These are phyloP conservation scores for Thelephora aurantiotincta DNA, from an alignment of 768 basidiomycete species.

Conservation along the genomic window DNA sequence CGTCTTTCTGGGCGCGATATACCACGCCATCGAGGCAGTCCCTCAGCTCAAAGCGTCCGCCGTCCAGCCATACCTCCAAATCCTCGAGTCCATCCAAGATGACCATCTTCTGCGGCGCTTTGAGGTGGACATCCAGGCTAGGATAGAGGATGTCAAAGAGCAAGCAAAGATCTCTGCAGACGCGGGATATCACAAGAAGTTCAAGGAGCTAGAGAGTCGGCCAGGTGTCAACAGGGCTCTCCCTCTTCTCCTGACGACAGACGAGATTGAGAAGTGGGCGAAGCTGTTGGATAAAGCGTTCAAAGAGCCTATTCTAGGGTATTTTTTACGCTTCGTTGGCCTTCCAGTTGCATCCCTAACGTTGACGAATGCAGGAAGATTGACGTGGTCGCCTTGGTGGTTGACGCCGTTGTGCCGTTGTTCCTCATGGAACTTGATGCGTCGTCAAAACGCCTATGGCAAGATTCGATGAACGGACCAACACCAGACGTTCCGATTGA, in stretches of 20 bases:
- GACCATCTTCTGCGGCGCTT: constrained; percentile 61
- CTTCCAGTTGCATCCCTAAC: not conserved
- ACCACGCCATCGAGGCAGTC: constrained; percentile 68
- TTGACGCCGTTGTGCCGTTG: constrained; percentile 55
- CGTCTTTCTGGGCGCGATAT: constrained; percentile 72
- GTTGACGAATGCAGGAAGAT: constrained; percentile 31
- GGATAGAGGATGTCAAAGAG: constrained; percentile 54
- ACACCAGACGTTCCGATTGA: constrained; percentile 82
- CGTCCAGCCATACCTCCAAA: constrained; percentile 43
- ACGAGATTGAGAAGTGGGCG: constrained; percentile 77
- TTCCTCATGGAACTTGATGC: constrained; percentile 52
- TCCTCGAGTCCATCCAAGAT: constrained; percentile 59
- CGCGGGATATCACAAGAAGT: constrained; percentile 48
- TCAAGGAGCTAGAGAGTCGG: constrained; percentile 45
- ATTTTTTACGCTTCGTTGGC: constrained; percentile 13
- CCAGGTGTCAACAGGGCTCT: constrained; percentile 74
- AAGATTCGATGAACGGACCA: constrained; percentile 76
- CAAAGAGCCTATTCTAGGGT: constrained; percentile 73
- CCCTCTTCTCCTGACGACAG: constrained; percentile 71
- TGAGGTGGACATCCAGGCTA: constrained; percentile 56
- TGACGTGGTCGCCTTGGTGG: constrained; percentile 62
- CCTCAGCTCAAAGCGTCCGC: constrained; percentile 63
- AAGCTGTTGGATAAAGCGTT: constrained; percentile 82
- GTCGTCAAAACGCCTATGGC: constrained; percentile 61
- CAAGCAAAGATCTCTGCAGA: constrained; percentile 44